phyloP scores from a whole-genome alignment of 495 filamentous ascomycete species.

The Acidomyces sp. region DNA sequence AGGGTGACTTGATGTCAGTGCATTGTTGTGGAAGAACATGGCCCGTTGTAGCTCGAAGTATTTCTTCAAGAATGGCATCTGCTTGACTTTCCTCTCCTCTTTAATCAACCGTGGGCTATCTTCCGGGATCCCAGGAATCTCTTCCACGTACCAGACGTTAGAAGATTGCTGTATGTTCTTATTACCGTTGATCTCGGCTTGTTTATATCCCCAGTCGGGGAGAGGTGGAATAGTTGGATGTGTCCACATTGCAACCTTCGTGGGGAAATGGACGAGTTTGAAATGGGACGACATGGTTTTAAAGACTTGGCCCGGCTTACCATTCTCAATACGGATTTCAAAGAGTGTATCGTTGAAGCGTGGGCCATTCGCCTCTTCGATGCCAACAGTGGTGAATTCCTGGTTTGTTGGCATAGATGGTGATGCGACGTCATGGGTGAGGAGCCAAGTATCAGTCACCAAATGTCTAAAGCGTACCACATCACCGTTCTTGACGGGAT shows the following conservation, averaged over 20 bases:
- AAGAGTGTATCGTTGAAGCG: constrained; percentile 86
- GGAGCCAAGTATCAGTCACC: constrained; percentile 70
- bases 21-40: constrained; percentile 99
- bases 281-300: constrained; percentile 81
- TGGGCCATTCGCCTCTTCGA: constrained; percentile 59
- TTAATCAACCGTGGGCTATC: constrained; percentile 57
- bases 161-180: constrained; percentile 83
- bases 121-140: constrained; percentile 63
- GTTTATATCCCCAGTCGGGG: constrained; percentile 91
- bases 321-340: constrained; percentile 79
- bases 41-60: constrained; percentile 93
- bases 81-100: constrained; percentile 63
- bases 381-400: constrained; percentile 78
- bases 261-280: constrained; percentile 86
- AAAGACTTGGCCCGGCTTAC: constrained; percentile 71
- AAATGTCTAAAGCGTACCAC: constrained; percentile 78
- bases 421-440: constrained; percentile 98
- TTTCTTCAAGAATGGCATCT: constrained; percentile 77
- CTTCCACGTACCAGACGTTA: constrained; percentile 89
- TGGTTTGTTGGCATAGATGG: constrained; percentile 96
- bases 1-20: constrained; percentile 88
- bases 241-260: constrained; percentile 97
- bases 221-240: constrained; percentile 62
- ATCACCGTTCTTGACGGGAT: constrained; percentile 70
- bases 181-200: constrained; percentile 98